Evolutionary conservation across 768 basidiomycete genomes (phyloP).

Genomic region (Lyophyllum decastes): DNA sequence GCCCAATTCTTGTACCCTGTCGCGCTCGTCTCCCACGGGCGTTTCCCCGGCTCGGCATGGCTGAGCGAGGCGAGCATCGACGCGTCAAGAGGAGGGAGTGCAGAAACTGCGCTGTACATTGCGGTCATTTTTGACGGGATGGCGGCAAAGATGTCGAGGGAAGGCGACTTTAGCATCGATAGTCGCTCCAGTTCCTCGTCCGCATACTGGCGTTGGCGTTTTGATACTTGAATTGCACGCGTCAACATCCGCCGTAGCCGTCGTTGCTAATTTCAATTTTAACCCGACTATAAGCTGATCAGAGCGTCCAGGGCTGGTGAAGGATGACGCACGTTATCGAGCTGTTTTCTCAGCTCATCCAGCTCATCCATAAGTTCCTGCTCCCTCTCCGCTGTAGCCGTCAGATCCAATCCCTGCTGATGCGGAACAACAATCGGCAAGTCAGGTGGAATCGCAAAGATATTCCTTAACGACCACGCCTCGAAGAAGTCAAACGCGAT

Average conservation of each 20-base stretch:
- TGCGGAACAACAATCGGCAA: constrained; percentile 75
- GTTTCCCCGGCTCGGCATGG: constrained; percentile 61
- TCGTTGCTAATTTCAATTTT: constrained; percentile 54
- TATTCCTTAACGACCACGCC: constrained; percentile 86
- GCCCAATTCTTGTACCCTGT: constrained; percentile 83
- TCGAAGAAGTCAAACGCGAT: constrained; percentile 92
- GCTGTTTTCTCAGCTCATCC: constrained; percentile 61
- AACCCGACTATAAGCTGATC: too few species aligned
- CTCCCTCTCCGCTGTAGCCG: constrained; percentile 55
- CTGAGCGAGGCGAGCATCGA: constrained; percentile 37
- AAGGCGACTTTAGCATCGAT: constrained; percentile 41
- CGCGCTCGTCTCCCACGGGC: constrained; percentile 76
- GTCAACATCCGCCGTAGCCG: constrained; percentile 57
- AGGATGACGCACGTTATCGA: constrained; percentile 63
- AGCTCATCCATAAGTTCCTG: constrained; percentile 67
- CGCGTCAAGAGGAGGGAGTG: constrained; percentile 47
- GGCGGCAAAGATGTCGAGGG: constrained; percentile 36
- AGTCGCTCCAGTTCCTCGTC: constrained; percentile 44
- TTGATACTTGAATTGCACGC: constrained; percentile 51
- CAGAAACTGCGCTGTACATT: constrained; percentile 50
- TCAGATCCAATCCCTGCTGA: constrained; percentile 72
- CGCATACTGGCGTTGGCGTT: constrained; percentile 46
- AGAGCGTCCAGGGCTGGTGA: background rate
- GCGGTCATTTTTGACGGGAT: constrained; percentile 41
- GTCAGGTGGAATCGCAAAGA: constrained; percentile 74